These are phyloP conservation scores for Globisporangium canariense DNA, from an alignment of 352 stramenopile species.

Conservation along the genomic window DNA sequence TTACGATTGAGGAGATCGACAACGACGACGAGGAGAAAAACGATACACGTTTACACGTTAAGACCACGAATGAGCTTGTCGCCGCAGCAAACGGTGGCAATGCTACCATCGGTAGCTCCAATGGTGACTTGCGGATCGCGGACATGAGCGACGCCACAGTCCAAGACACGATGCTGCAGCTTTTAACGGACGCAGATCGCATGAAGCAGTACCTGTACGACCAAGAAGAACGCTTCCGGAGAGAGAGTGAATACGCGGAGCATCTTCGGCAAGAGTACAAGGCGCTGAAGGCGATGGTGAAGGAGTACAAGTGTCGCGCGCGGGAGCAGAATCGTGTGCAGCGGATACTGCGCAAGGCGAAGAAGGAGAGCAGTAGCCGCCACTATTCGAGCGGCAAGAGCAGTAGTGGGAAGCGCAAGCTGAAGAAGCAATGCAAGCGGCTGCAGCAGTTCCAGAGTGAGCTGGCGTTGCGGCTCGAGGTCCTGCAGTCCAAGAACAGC, in stretches of 20 bases:
- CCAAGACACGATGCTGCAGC: conserved; percentile 27
- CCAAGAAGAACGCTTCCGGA: conserved; percentile 30
- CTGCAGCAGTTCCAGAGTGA: conserved; percentile 41
- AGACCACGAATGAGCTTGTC: neutral
- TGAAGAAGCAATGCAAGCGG: conserved; percentile 43
- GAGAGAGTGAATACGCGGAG: conserved; percentile 24
- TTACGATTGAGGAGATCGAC: conserved; percentile 18
- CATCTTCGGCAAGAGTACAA: conserved; percentile 39
- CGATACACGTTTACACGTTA: too few relatives aligned
- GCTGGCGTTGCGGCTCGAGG: conserved; percentile 48
- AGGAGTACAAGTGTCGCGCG: conserved; percentile 35
- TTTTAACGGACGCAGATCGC: conserved; percentile 25
- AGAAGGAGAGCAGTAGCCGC: conserved; percentile 17
- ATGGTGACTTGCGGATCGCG: conserved; percentile 1
- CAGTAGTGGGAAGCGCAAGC: conserved; percentile 17
- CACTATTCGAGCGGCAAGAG: neutral
- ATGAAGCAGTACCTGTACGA: conserved; percentile 35
- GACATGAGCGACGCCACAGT: conserved; percentile 22
- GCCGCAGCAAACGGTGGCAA: neutral
- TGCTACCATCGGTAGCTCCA: neutral
- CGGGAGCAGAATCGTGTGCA: conserved; percentile 33
- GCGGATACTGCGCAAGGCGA: conserved; percentile 26
- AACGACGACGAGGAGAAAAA: conserved; percentile 6
- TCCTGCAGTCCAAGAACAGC: conserved; percentile 59
- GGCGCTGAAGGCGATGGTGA: conserved; percentile 29